phyloP scores from a whole-genome alignment of 371 early-diverging fungal genomes.

The Apophysomyces variabilis region DNA sequence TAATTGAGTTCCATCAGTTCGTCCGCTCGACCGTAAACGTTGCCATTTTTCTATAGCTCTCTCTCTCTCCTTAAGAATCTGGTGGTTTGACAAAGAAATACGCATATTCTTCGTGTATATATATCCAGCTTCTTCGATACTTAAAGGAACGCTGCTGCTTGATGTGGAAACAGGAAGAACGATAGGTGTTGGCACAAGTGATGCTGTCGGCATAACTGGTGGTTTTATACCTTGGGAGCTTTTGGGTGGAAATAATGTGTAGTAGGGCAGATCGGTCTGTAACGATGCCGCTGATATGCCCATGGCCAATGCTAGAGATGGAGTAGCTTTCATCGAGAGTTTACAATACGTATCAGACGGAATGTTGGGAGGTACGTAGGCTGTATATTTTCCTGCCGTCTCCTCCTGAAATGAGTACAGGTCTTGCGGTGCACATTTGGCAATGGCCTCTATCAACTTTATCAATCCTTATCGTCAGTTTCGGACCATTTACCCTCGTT shows the following conservation, averaged over 20 bases:
- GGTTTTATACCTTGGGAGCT: constrained; percentile 43
- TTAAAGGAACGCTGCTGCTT: constrained; percentile 51
- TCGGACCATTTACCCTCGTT: neutral
- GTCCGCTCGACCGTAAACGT: constrained; percentile 13
- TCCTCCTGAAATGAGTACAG: constrained; percentile 62
- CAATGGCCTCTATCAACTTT: constrained; percentile 26
- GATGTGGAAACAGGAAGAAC: constrained; percentile 50
- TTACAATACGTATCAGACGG: constrained; percentile 15
- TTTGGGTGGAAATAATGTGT: constrained; percentile 51
- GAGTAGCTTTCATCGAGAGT: constrained; percentile 21
- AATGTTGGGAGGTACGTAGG: constrained; percentile 49
- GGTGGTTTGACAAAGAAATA: constrained; percentile 61
- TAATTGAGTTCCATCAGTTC: neutral
- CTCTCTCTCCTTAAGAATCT: constrained; percentile 64
- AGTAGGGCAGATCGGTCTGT: constrained; percentile 42
- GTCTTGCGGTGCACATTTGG: constrained; percentile 74
- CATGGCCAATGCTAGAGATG: constrained; percentile 36
- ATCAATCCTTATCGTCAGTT: neutral
- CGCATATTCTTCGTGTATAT: constrained; percentile 66
- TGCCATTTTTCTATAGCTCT: constrained; percentile 53
- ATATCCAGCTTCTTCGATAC: constrained; percentile 64
- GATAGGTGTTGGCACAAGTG: constrained; percentile 35
- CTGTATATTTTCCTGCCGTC: constrained; percentile 56
- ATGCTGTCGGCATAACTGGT: constrained; percentile 1
- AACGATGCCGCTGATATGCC: constrained; percentile 35